Evolutionary conservation across 1,139 yeast species (phyloP), one percentile per base, ranked within the genome.

Genomic region (Blastobotrys ciferrii): DNA sequence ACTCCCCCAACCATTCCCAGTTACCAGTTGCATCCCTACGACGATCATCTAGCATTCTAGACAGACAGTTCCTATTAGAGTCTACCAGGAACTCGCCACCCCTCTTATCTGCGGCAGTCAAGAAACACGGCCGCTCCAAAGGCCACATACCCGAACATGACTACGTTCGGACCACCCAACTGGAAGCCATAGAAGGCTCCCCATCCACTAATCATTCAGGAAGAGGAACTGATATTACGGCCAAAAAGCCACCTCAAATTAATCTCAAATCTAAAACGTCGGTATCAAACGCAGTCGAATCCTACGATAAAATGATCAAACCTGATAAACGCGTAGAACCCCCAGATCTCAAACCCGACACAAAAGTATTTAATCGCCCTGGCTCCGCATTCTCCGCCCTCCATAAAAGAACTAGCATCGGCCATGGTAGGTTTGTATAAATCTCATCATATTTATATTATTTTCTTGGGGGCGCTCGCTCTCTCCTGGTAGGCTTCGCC

Each of bases 301-400:
- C 42, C 20, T 28, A 28, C 28, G 42, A 39, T n/a, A 18, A 36
- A 28, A 28, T 30, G 42, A 28, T 39, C 28, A 23, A 23, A 9
- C 28, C 28, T 5, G 28, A 23, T 9, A 23, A 23, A 9, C 28
- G 28, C 9, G 28, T 9, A 23, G 28, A 23, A 9, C 9, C 28
- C 9, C 28, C 28, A 6, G 9, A 23, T 23, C 28, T 9, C 9
- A 23, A 32, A 14, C 5, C 36, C 12, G 18, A 32, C 14, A n/a
- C 36, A 11, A 14, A 32, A n/a, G 14, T 23, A 7, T 13, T 20
- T 11, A 41, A 17, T n/a, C 50, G 59, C 15, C 61, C 63, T 1
- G 62, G 62, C 1, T 51, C 55, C 1, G 60, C 62, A 2, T 59
- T 59, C 39, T 58, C 62, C 1, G 59, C 61, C 2, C 48, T 59